Evolutionary conservation across 352 stramenopile genomes (phyloP).

Genomic region (Phytopythium sindhum): DNA sequence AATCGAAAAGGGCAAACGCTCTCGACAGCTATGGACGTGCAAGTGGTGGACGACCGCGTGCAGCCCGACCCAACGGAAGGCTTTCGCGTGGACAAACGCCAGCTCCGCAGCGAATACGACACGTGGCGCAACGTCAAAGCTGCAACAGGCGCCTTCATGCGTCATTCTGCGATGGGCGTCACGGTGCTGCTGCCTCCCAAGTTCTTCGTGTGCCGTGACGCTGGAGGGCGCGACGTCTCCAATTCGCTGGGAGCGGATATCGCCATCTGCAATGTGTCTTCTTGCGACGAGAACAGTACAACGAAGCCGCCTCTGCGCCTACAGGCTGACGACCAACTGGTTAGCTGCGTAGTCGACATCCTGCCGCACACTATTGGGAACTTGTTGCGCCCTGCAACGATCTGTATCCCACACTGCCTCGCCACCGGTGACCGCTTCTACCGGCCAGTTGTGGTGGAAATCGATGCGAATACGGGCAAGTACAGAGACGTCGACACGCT

Average conservation of each 20-base stretch:
- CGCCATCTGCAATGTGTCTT: constrained; percentile 17
- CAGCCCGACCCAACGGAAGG: constrained; percentile 33
- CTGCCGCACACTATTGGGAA: constrained; percentile 26
- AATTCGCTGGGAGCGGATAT: constrained; percentile 50
- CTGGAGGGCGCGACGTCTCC: constrained; percentile 38
- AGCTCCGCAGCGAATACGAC: constrained; percentile 9
- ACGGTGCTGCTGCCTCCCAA: constrained; percentile 45
- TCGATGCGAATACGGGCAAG: constrained; percentile 21
- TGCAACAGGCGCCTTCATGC: constrained; percentile 31
- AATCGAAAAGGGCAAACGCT: constrained; percentile 43
- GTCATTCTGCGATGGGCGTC: constrained; percentile 17
- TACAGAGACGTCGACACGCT: neutral
- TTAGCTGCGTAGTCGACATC: constrained; percentile 46
- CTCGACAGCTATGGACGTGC: constrained; percentile 32
- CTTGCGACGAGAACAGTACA: neutral
- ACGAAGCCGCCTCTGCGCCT: constrained; percentile 1
- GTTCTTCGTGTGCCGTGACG: constrained; percentile 46
- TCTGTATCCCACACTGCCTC: constrained; percentile 29
- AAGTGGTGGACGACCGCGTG: constrained; percentile 46
- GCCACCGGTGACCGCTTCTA: constrained; percentile 10
- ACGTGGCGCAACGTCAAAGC: constrained; percentile 33
- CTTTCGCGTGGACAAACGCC: constrained; percentile 33
- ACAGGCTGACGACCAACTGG: constrained; percentile 24
- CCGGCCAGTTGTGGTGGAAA: constrained; percentile 18
- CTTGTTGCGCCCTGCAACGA: constrained; percentile 22